Conservation (phyloP, 2,329 filamentous ascomycete genomes). For the Cryphonectria nitschkei region DNA sequence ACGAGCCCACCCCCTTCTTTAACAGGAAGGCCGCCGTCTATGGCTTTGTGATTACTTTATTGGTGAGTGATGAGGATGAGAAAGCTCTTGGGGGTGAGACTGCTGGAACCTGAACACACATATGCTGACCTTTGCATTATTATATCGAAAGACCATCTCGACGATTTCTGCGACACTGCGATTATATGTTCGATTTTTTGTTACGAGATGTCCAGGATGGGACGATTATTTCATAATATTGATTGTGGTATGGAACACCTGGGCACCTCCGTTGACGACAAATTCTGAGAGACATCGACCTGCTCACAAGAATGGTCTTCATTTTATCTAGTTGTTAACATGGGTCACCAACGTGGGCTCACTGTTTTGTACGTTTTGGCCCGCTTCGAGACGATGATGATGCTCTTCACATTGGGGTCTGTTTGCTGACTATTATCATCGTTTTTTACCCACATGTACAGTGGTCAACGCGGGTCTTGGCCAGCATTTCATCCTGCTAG, state of each 20-base stretch:
- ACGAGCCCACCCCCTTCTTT: slow-evolving; percentile 23
- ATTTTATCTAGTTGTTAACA: slow-evolving; percentile 11
- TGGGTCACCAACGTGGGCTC: slow-evolving; percentile 27
- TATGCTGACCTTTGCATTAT: not conserved
- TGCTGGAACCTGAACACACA: not conserved
- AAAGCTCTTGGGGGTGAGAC: too few species aligned
- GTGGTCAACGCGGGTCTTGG: slow-evolving; percentile 22
- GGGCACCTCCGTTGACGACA: too few species aligned
- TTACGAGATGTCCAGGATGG: slow-evolving; percentile 26
- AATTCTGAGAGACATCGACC: not conserved
- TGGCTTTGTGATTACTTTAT: slow-evolving; percentile 19
- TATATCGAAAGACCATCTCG: slow-evolving; percentile 15
- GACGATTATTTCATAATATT: slow-evolving; percentile 22
- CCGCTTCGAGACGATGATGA: not conserved
- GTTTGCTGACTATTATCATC: not conserved
- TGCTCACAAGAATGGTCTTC: not conserved
- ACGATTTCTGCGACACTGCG: slow-evolving; percentile 17
- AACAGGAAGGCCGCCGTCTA: slow-evolving; percentile 17
- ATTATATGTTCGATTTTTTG: slow-evolving; percentile 26
- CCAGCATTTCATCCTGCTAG: slow-evolving; percentile 18
- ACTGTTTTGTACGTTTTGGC: slow-evolving; percentile 14
- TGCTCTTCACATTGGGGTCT: too few species aligned
- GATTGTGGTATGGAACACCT: slow-evolving; percentile 10
- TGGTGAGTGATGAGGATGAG: slow-evolving; percentile 11
- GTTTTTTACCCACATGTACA: not conserved